Percentiles rank a stretch among this genome's conserved stretches.
phyloP scores from a whole-genome alignment of 306 rosid genomes.

The Quercus dentata region DNA sequence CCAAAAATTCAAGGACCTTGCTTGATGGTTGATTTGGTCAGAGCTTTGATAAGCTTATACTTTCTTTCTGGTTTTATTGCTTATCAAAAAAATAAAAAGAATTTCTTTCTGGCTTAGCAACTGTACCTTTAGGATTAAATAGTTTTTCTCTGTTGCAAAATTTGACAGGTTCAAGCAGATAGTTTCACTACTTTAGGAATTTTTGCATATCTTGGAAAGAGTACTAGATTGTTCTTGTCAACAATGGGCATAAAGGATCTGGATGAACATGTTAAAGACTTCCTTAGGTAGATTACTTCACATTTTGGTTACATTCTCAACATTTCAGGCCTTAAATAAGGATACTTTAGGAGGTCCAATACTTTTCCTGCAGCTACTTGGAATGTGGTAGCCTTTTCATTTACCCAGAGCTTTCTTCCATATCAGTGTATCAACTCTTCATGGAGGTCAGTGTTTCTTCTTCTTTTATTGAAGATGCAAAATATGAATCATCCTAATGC shows the following conservation, averaged over 20 bases:
- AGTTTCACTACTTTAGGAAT: constrained; percentile 59
- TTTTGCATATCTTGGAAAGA: constrained; percentile 69
- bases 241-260: constrained; percentile 59
- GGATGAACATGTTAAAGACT: constrained; percentile 61
- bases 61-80: not conserved
- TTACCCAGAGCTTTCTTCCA: constrained; percentile 50
- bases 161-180: constrained; percentile 48
- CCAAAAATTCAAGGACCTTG: constrained; percentile 10
- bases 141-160: constrained; percentile 15
- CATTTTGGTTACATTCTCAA: constrained; percentile 4
- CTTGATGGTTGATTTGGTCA: not conserved
- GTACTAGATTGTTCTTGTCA: constrained; percentile 63
- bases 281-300: constrained; percentile 49
- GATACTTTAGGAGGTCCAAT: constrained; percentile 6
- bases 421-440: constrained; percentile 53
- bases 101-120: not conserved
- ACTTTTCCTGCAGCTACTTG: constrained; percentile 57
- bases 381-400: constrained; percentile 71
- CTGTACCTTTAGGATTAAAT: constrained; percentile 4
- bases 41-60: not conserved
- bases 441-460: constrained; percentile 55
- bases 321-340: constrained; percentile 4
- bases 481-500: constrained; percentile 1
- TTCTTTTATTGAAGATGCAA: constrained; percentile 1
- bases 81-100: no score